Evolutionary conservation across 345 rosid species (phyloP), one percentile per base, ranked within the genome.

Genomic region (Eucalyptus melliodora): DNA sequence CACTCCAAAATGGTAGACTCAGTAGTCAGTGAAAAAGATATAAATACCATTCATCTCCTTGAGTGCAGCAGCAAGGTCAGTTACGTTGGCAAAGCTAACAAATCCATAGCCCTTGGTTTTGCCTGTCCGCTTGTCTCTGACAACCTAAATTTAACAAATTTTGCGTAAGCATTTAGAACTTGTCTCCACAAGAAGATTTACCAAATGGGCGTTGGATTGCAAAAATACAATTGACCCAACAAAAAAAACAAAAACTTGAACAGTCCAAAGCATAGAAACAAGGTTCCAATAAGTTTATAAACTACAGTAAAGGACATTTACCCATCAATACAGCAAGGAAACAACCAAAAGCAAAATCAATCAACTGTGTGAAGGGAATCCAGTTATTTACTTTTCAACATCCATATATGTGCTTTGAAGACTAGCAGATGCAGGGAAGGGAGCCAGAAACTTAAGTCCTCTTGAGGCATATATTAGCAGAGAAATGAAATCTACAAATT

Each of bases 51-150:
- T 98, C 99, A 97, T 98, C 92, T 97, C 99, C 90, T 98, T 98
- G 13, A 97, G 92, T 5, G 99, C 99, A 15, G 92, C 99, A 9
- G 99, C 99, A 69, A 96, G 94, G 93, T 98, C 99, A 17, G 97
- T 87, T 86, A 97, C 96, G 90, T 92, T 98, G 87, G 95, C 92
- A 94, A 98, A 97, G 97, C 99, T 98, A 91, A 98, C 96, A 93
- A 98, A 98, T 31, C 99, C 99, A 89, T 95, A 98, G 72, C 99
- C 99, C 92, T 95, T 98, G 55, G 99, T 98, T 93, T 98, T 98
- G n/a, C 99, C 99, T 7, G 99, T 97, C 55, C 99, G 92, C 94
- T 98, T 98, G 90, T 98, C 99, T 92, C 99, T 95, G 27, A 97
- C 97, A 88, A 98, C 99, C 99, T 98, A 92, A 49, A 56, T 87